These are phyloP conservation scores for Aspergillus mulundensis DNA, from an alignment of 495 filamentous ascomycete species.

Conservation along the genomic window DNA sequence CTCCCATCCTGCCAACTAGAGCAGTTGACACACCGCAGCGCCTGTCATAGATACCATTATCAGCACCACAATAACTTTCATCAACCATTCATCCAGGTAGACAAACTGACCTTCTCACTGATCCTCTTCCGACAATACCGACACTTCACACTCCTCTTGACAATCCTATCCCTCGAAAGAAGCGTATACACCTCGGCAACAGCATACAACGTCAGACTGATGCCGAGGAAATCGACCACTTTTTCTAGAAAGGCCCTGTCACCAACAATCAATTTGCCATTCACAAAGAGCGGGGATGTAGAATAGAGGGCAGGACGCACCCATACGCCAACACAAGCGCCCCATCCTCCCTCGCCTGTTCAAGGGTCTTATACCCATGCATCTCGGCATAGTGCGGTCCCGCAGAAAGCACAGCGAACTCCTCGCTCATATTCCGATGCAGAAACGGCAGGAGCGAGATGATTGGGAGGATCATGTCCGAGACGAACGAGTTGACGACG, in stretches of 20 bases:
- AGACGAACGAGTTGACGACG: constrained; percentile 68
- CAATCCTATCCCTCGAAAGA: constrained; percentile 59
- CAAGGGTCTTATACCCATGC: constrained; percentile 63
- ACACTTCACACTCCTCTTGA: constrained; percentile 67
- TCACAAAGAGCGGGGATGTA: background rate
- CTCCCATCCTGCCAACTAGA: background rate
- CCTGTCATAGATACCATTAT: background rate
- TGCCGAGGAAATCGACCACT: constrained; percentile 59
- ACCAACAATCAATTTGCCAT: background rate
- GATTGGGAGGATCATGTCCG: constrained; percentile 65
- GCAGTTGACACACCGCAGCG: background rate
- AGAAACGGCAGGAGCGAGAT: constrained; percentile 66
- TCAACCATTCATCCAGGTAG: background rate
- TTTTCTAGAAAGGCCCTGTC: constrained; percentile 61
- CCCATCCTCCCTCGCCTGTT: constrained; percentile 64
- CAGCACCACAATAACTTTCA: background rate
- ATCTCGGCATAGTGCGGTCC: constrained; percentile 47
- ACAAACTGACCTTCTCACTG: constrained; percentile 53
- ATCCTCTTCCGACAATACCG: constrained; percentile 67
- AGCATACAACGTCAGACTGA: constrained; percentile 62
- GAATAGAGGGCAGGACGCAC: constrained; percentile 30
- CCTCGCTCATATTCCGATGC: constrained; percentile 68
- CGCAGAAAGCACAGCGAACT: constrained; percentile 61
- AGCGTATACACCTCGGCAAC: constrained; percentile 64
- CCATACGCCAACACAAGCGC: constrained; percentile 70